Evolutionary conservation across 2,329 filamentous ascomycete genomes (phyloP), one percentile per base, ranked within the genome.

Genomic region (Saccharata proteae): DNA sequence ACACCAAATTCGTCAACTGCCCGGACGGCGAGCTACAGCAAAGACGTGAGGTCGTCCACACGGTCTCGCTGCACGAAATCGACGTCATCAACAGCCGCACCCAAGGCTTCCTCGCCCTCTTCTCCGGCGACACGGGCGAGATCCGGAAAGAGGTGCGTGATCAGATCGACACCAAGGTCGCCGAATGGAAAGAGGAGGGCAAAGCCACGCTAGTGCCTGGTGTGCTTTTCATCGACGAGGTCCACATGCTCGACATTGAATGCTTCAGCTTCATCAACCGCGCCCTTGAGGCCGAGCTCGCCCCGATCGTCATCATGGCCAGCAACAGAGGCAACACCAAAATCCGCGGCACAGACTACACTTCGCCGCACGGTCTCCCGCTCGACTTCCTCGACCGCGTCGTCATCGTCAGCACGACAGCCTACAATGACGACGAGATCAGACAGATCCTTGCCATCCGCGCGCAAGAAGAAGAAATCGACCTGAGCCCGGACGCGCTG

Each of bases 221-320:
- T 26, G 90, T 98, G 6, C 65, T 98, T 6, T 98, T 98, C 66
- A 93, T 98, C 49, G 90, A 98, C 49, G 90, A 98, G 63, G 88
- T 98, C 4, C 90, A 98, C 67, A 96, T 98, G 88, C 80, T 98
- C 36, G 90, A 98, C 55, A 94, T 96, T 42, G 90, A 98, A 59
- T 96, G 88, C 65, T 98, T 93, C 66, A 92, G 85, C 26, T 98
- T 93, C 65, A 80, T 98, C 67, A 98, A 98, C 65, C 81, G 90
- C 31, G 90, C 90, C 1, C 69, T 98, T 26, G 90, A 98, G 60
- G 84, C 86, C 38, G 85, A 96, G 48, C 71, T 98, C 18, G 85
- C 90, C 1, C 90, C 90, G 22, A 86, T 98, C 42, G 86, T 98
- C 56, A 98, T 98, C 60, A 98, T 98, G 90, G 90, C 90, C 33